Conservation (phyloP, 2,329 filamentous ascomycete genomes). For the Chaetomium sp. region DNA sequence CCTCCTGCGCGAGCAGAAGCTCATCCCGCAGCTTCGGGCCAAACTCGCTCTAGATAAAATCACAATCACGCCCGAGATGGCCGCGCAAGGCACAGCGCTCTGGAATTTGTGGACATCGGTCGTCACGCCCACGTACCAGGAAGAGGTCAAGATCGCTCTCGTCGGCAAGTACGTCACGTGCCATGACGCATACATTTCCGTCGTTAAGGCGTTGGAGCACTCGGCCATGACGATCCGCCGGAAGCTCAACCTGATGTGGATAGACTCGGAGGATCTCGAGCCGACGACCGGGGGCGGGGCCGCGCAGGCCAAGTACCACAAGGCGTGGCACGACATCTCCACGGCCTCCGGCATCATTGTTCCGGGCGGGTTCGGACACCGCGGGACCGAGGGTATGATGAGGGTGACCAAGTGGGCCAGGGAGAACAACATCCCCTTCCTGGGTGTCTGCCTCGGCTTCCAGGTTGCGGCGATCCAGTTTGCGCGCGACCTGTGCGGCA, state of each 20-base stretch:
- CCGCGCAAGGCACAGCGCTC: constrained; percentile 65
- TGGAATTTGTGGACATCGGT: constrained; percentile 80
- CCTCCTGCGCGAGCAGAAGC: constrained; percentile 80
- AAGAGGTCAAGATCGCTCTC: constrained; percentile 76
- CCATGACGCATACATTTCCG: constrained; percentile 76
- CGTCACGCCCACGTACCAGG: constrained; percentile 65
- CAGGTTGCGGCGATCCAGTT: constrained; percentile 91
- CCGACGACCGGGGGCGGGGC: constrained; percentile 55
- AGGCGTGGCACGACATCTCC: constrained; percentile 80
- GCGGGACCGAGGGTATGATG: constrained; percentile 91
- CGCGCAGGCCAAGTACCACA: constrained; percentile 75
- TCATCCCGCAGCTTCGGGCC: constrained; percentile 67
- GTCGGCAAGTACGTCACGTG: constrained; percentile 91
- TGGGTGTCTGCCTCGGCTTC: constrained; percentile 68
- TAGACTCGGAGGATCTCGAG: constrained; percentile 86
- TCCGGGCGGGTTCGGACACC: constrained; percentile 76
- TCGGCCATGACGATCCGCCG: constrained; percentile 81
- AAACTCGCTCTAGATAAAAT: constrained; percentile 66
- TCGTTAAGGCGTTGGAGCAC: constrained; percentile 87
- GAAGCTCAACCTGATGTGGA: constrained; percentile 79
- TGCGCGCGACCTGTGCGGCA: constrained; percentile 72
- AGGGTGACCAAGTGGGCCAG: constrained; percentile 83
- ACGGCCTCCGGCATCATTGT: constrained; percentile 68
- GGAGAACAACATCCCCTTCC: constrained; percentile 75
- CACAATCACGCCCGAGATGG: constrained; percentile 53